phyloP scores from a whole-genome alignment of 441 rosid genomes.

The Populus hybrid region DNA sequence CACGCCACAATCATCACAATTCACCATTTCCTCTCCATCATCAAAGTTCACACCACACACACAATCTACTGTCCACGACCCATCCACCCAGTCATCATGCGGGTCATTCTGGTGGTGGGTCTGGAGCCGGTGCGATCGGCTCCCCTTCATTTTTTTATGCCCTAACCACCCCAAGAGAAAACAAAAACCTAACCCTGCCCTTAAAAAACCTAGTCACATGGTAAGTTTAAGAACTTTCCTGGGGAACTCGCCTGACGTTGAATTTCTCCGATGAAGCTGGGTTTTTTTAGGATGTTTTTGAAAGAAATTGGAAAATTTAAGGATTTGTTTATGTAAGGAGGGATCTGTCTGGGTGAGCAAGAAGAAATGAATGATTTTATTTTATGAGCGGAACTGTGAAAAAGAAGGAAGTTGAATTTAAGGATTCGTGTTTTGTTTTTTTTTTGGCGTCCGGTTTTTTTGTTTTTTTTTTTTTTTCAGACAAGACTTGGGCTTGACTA shows the following conservation, averaged over 20 bases:
- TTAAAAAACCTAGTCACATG: neutral
- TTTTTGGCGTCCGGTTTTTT: neutral
- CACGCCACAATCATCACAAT: slow-evolving; percentile 94
- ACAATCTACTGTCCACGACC: slow-evolving; percentile 98
- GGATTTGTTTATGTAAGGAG: neutral
- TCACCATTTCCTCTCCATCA: slow-evolving; percentile 99
- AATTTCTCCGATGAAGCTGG: neutral
- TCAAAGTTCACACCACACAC: slow-evolving; percentile 91
- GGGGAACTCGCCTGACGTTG: neutral
- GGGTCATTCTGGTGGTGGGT: slow-evolving; percentile 38
- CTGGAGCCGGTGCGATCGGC: slow-evolving; percentile 60
- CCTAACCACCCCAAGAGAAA: neutral
- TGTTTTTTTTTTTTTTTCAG: neutral
- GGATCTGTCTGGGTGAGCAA: neutral
- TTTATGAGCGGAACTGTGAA: neutral
- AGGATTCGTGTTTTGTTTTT: neutral
- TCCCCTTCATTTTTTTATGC: slow-evolving; percentile 39
- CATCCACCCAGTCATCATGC: slow-evolving; percentile 96
- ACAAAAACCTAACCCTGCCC: neutral
- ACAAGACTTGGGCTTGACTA: neutral
- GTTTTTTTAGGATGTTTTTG: neutral
- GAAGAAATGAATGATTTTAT: neutral
- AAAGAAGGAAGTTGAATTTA: neutral
- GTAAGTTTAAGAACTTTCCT: neutral
- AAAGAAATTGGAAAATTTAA: neutral